Conservation (phyloP, 306 rosid genomes). For the Albizia julibrissin region DNA sequence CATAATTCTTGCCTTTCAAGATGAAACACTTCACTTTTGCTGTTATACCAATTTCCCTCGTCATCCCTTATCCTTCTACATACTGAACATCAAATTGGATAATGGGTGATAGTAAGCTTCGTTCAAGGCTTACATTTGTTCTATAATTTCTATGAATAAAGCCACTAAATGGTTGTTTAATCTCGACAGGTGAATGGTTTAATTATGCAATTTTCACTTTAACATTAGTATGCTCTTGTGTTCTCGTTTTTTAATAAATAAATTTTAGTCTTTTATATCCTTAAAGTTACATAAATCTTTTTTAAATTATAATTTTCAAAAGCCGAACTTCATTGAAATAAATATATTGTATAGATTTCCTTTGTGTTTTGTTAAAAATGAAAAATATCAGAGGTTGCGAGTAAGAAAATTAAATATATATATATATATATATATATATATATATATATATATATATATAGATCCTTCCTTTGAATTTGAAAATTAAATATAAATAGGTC, state of each 20-base stretch:
- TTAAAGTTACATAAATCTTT: no score
- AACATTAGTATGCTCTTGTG: neutral
- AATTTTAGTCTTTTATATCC: no score
- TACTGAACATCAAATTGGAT: neutral
- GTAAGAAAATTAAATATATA: neutral
- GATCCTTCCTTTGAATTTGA: neutral
- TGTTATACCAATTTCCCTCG: neutral
- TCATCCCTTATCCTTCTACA: neutral
- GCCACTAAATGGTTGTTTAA: neutral
- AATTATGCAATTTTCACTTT: neutral
- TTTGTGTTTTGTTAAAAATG: no score
- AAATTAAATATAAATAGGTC: neutral
- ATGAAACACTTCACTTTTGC: neutral
- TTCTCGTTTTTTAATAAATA: no score
- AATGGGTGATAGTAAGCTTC: neutral
- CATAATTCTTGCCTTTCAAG: slow-evolving; percentile 15
- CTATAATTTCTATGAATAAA: neutral
- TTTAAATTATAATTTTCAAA: no score
- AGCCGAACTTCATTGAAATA: neutral
- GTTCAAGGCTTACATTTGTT: neutral
- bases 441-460: no score
- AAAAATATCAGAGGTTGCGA: no score
- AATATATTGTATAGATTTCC: no score
- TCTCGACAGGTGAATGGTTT: neutral
- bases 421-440: no score